phyloP scores from a whole-genome alignment of 2,329 filamentous ascomycete species.

The Hypoxylon sp. region DNA sequence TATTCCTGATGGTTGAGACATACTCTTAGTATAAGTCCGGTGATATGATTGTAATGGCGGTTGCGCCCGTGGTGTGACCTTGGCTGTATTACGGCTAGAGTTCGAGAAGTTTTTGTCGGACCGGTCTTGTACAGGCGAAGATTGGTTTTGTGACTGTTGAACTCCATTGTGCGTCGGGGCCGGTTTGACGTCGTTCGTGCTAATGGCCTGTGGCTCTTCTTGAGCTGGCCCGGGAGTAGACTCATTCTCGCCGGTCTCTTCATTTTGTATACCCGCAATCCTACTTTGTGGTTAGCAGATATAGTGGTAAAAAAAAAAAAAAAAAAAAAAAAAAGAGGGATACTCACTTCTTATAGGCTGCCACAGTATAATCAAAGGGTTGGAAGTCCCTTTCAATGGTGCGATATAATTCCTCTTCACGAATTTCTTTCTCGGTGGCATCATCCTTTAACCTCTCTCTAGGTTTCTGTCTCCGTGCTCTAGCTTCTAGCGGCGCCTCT shows the following conservation, averaged over 20 bases:
- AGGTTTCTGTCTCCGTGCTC: conserved; percentile 93
- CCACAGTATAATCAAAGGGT: conserved; percentile 93
- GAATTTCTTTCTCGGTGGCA: conserved; percentile 93
- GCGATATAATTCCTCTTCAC: conserved; percentile 92
- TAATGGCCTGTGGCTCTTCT: conserved; percentile 63
- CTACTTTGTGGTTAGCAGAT: conserved; percentile 50
- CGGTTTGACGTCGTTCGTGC: conserved; percentile 65
- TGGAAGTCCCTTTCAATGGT: conserved; percentile 96
- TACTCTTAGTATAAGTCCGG: conserved; percentile 62
- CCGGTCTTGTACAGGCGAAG: conserved; percentile 26
- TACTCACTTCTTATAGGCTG: conserved; percentile 80
- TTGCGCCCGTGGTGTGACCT: conserved; percentile 42
- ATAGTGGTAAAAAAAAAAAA: conserved; percentile 4
- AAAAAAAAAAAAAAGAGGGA: conserved; percentile 14
- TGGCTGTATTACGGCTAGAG: conserved; percentile 19
- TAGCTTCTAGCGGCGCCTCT: conserved; percentile 93
- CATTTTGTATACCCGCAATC: conserved; percentile 55
- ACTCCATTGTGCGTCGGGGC: conserved; percentile 54
- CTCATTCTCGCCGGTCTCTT: conserved; percentile 42
- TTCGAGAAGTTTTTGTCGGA: conserved; percentile 37
- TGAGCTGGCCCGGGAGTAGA: conserved; percentile 44
- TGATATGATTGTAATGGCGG: conserved; percentile 62
- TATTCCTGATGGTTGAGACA: conserved; percentile 71
- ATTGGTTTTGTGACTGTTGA: conserved; percentile 38
- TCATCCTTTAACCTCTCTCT: conserved; percentile 92